phyloP scores from a whole-genome alignment of 495 filamentous ascomycete species.

The Evernia prunastri region DNA sequence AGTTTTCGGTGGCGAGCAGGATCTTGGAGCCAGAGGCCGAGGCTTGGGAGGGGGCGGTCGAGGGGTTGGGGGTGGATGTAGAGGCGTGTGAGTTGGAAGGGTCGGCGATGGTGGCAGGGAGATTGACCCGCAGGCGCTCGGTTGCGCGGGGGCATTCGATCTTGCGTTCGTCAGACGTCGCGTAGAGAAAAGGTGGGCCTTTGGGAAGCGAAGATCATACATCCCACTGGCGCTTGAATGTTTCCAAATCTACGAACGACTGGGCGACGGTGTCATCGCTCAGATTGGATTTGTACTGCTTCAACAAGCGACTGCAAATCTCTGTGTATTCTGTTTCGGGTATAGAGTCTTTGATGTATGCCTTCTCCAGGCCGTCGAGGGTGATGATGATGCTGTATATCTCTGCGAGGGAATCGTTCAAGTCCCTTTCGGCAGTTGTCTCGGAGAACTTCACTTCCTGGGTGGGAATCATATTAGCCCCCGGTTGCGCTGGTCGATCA shows the following conservation, averaged over 20 bases:
- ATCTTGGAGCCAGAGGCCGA: constrained; percentile 65
- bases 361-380: constrained; percentile 90
- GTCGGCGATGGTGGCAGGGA: constrained; percentile 60
- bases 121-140: constrained; percentile 82
- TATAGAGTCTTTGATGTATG: constrained; percentile 93
- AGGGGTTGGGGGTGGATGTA: constrained; percentile 35
- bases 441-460: constrained; percentile 90
- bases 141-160: constrained; percentile 93
- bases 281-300: constrained; percentile 93
- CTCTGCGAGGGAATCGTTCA: constrained; percentile 93
- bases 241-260: constrained; percentile 81
- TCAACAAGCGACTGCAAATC: constrained; percentile 83
- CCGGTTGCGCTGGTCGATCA: not conserved
- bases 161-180: constrained; percentile 38
- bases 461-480: constrained; percentile 22
- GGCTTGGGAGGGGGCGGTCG: constrained; percentile 34
- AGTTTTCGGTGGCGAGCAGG: constrained; percentile 85
- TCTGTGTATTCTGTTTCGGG: constrained; percentile 89
- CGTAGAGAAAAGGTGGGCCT: constrained; percentile 11
- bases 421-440: constrained; percentile 78
- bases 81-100: constrained; percentile 45
- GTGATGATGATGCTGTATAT: constrained; percentile 97
- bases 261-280: constrained; percentile 76
- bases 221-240: constrained; percentile 90
- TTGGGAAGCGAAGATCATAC: constrained; percentile 45